These are phyloP conservation scores for Dendrostoma leiphaemia DNA, from an alignment of 2,329 filamentous ascomycete genomes.

Conservation along the genomic window DNA sequence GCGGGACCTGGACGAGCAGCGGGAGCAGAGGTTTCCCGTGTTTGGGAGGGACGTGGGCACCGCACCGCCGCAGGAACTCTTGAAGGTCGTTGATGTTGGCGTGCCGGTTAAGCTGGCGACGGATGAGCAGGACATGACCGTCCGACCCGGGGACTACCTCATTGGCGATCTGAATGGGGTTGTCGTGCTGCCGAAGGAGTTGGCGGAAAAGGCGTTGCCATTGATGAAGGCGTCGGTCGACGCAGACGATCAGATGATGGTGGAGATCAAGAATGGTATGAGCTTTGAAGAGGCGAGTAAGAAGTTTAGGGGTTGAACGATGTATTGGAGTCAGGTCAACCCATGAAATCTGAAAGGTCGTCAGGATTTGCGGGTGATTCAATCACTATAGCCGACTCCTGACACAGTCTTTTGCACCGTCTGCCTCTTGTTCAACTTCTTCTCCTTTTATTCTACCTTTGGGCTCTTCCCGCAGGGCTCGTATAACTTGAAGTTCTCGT, in stretches of 20 bases:
- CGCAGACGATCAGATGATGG: constrained; percentile 41
- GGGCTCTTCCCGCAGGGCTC: too few species aligned
- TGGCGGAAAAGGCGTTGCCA: constrained; percentile 38
- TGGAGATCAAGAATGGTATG: constrained; percentile 39
- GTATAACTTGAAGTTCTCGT: too few species aligned
- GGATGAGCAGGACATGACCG: constrained; percentile 35
- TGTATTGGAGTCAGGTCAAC: too few species aligned
- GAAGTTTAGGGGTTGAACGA: constrained; percentile 34
- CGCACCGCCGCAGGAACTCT: constrained; percentile 38
- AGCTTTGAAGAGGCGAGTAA: constrained; percentile 42
- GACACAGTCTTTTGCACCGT: too few species aligned
- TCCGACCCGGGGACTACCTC: constrained; percentile 43
- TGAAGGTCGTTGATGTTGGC: constrained; percentile 42
- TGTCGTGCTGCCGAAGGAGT: constrained; percentile 37
- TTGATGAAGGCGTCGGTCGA: constrained; percentile 40
- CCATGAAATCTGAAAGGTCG: too few species aligned
- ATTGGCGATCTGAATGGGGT: constrained; percentile 45
- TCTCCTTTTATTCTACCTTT: too few species aligned
- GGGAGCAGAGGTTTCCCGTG: constrained; percentile 44
- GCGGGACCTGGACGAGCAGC: constrained; percentile 52
- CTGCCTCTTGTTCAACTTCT: too few species aligned
- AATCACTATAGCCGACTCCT: too few species aligned
- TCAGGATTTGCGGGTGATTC: too few species aligned
- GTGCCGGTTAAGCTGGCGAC: constrained; percentile 37
- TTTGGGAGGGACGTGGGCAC: constrained; percentile 44